These are phyloP conservation scores for Aphanomyces euteiches DNA, from an alignment of 352 stramenopile species.

Conservation along the genomic window DNA sequence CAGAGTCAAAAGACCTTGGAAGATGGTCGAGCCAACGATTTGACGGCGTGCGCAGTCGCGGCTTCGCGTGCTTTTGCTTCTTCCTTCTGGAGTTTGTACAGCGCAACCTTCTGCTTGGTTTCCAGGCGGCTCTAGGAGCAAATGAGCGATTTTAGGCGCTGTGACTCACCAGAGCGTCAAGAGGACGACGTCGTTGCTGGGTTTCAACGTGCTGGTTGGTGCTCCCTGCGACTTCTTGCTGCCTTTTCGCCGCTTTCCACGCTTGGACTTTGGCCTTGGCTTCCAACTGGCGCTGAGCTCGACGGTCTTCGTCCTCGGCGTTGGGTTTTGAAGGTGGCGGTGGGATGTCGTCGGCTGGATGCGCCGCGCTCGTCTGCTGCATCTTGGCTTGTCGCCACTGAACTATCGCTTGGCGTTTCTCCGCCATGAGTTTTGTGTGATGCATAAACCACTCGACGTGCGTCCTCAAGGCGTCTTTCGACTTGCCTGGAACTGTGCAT, in stretches of 20 bases:
- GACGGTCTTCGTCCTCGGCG: no score
- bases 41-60: neutral
- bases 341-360: neutral
- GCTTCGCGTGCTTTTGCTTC: slow-evolving; percentile 42
- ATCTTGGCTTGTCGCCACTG: slow-evolving; percentile 47
- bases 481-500: slow-evolving; percentile 34
- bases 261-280: slow-evolving; percentile 2
- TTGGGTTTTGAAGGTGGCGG: no score
- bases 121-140: slow-evolving; percentile 51
- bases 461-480: slow-evolving; percentile 45
- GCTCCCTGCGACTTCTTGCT: slow-evolving; percentile 13
- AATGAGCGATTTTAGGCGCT: neutral
- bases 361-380: slow-evolving; percentile 34
- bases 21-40: neutral
- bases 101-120: slow-evolving; percentile 68
- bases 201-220: no score
- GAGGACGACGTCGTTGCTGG: slow-evolving; percentile 30
- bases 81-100: slow-evolving; percentile 77
- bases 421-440: slow-evolving; percentile 48
- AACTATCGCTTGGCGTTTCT: slow-evolving; percentile 58
- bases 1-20: slow-evolving; percentile 8
- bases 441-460: slow-evolving; percentile 69
- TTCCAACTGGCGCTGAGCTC: neutral
- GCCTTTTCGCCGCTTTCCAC: slow-evolving; percentile 36
- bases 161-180: slow-evolving; percentile 9